Conservation (phyloP, 331 rosid genomes). For the Cucumis variabilis region DNA sequence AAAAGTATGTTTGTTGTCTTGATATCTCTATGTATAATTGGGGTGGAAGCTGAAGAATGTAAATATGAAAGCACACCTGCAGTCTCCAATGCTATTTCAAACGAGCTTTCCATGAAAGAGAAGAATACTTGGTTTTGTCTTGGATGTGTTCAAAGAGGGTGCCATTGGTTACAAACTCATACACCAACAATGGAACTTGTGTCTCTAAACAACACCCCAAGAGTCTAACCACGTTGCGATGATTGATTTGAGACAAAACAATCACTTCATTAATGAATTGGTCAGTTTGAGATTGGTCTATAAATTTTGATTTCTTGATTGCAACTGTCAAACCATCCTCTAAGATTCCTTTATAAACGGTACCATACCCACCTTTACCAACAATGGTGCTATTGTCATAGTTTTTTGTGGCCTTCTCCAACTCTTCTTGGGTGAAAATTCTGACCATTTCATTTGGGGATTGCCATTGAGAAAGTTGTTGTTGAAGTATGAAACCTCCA, state of each 20-base stretch:
- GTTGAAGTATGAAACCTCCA: slow-evolving; percentile 34
- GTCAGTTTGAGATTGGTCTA: slow-evolving; percentile 22
- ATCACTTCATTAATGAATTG: slow-evolving; percentile 36
- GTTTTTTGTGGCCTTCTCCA: slow-evolving; percentile 10
- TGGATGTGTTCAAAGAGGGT: slow-evolving; percentile 36
- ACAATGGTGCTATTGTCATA: neutral
- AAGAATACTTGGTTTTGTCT: neutral
- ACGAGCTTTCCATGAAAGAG: slow-evolving; percentile 27
- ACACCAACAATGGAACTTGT: slow-evolving; percentile 35
- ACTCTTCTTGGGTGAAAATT: slow-evolving; percentile 14
- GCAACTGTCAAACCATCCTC: slow-evolving; percentile 6
- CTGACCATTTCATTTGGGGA: neutral
- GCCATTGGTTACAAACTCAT: slow-evolving; percentile 29
- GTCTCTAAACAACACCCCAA: slow-evolving; percentile 33
- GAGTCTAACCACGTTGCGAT: slow-evolving; percentile 29
- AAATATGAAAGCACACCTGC: slow-evolving; percentile 33
- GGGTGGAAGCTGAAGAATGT: slow-evolving; percentile 26
- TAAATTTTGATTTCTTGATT: slow-evolving; percentile 28
- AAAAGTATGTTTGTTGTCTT: slow-evolving; percentile 37
- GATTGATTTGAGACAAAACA: slow-evolving; percentile 29
- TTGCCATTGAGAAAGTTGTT: slow-evolving; percentile 15
- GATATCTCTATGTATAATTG: slow-evolving; percentile 36
- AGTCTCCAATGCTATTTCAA: slow-evolving; percentile 29
- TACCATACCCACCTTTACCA: slow-evolving; percentile 31
- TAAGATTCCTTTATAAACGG: slow-evolving; percentile 21